Conservation (phyloP, 1,284 basidiomycete species). For the Peniophora sp. region DNA sequence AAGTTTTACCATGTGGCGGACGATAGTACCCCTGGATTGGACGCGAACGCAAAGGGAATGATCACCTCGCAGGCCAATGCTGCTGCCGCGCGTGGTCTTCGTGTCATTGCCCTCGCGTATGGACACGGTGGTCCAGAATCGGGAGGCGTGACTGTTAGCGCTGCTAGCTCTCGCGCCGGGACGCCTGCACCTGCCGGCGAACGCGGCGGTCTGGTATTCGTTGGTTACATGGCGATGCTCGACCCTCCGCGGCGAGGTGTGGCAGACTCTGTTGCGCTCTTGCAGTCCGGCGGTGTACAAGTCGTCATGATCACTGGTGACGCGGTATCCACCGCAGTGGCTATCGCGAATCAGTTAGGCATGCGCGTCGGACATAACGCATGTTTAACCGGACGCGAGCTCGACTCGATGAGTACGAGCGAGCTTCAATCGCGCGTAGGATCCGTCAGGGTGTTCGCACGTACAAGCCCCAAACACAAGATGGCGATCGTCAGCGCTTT, state of each 20-base stretch:
- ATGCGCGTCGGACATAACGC: conserved; percentile 46
- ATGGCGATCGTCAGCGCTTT: conserved; percentile 95
- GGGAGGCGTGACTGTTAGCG: conserved; percentile 20
- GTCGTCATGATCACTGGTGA: conserved; percentile 99
- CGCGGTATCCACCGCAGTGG: conserved; percentile 83
- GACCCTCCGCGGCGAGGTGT: conserved; percentile 94
- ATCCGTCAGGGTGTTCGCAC: conserved; percentile 81
- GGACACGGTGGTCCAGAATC: conserved; percentile 58
- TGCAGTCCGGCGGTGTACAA: conserved; percentile 85
- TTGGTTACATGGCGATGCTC: conserved; percentile 91
- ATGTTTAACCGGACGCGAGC: conserved; percentile 78
- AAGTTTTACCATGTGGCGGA: conserved; percentile 85
- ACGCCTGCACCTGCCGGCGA: conserved; percentile 29
- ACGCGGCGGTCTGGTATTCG: conserved; percentile 72
- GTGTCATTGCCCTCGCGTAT: conserved; percentile 88
- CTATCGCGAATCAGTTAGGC: conserved; percentile 89
- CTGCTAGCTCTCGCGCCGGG: conserved; percentile 16
- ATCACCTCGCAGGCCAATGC: conserved; percentile 67
- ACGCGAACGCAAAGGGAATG: conserved; percentile 54
- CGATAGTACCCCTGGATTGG: conserved; percentile 72
- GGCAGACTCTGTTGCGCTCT: conserved; percentile 74
- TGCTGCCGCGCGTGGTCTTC: conserved; percentile 70
- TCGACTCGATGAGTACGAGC: conserved; percentile 76
- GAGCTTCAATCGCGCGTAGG: conserved; percentile 84
- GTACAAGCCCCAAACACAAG: conserved; percentile 94